These are phyloP conservation scores for Fraxinus pennsylvanica DNA, from an alignment of 257 asterid genomes.

Conservation along the genomic window DNA sequence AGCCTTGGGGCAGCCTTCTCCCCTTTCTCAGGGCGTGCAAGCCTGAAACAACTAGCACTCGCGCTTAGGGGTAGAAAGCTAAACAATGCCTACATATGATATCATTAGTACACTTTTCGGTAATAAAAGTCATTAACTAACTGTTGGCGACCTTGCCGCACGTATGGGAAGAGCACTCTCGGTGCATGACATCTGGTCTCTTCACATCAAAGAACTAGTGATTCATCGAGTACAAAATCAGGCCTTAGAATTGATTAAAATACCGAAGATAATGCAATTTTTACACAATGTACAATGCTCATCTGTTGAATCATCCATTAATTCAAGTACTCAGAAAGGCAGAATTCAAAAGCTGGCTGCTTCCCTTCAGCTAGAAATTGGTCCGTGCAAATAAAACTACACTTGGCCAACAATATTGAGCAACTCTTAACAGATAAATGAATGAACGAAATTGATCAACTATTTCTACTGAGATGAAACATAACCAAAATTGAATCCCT, in stretches of 20 bases:
- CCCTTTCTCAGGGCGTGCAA: too few species aligned
- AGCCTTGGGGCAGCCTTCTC: too few species aligned
- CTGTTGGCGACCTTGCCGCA: too few species aligned
- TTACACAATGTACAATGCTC: not conserved
- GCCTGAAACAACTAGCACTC: too few species aligned
- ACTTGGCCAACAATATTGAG: constrained; percentile 1
- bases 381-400: not conserved
- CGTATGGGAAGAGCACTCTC: too few species aligned
- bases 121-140: too few species aligned
- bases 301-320: not conserved
- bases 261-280: not conserved
- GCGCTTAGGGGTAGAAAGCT: too few species aligned
- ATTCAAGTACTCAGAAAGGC: not conserved
- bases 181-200: not conserved
- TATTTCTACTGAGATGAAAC: not conserved
- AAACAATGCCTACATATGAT: too few species aligned
- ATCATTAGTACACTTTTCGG: too few species aligned
- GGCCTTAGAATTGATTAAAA: not conserved
- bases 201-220: not conserved
- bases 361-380: not conserved
- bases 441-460: not conserved
- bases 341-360: not conserved
- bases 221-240: not conserved
- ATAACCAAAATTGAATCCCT: not conserved
- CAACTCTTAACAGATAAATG: not conserved